Evolutionary conservation across 1,139 yeast species (phyloP), one percentile per base, ranked within the genome.

Genomic region (Scheffersomyces cryptocercus): DNA sequence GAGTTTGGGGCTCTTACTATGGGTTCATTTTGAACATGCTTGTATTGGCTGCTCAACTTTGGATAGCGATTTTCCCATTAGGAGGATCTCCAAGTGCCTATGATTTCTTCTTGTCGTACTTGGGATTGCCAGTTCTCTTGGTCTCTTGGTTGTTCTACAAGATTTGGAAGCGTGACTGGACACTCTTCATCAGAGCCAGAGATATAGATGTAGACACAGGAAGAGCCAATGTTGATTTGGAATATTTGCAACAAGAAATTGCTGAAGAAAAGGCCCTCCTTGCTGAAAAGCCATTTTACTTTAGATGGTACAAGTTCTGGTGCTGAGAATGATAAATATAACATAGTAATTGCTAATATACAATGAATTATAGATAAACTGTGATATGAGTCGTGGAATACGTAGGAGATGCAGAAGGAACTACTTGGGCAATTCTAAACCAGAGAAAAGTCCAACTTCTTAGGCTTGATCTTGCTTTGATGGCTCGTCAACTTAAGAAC

Each of bases 1-100:
- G 97, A 49, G 61, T 79, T 16, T 57, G 61, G 53, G 97, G 96
- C 41, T 88, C 96, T 2, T 66, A 64, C 53, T 78, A 77, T 55
- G 95, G 95, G 37, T 63, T 82, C 12, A 43, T 68, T 13, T 65
- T 89, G 54, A 85, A 85, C 61, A 51, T 78, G 36, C 70, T 85
- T 51, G 85, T 89, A 44, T 71, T 90, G 49, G 67, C 83, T 48
- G 90, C 93, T 28, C 96, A 88, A 70, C 84, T 87, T 67, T 85
- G 89, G 89, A 75, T 83, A 47, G 88, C 90, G 6, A 68, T 85
- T 41, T 84, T 75, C 75, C 93, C 93, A 51, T 62, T 81, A 39
- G 86, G 85, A 28, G 71, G 61, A 1, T 35, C 57, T 15, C 86
- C 89, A 43, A 72, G 70, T 62, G 87, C 86, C 13, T 59, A 65